Evolutionary conservation across 345 rosid species (phyloP), one percentile per base, ranked within the genome.

Genomic region (Salix exigua): DNA sequence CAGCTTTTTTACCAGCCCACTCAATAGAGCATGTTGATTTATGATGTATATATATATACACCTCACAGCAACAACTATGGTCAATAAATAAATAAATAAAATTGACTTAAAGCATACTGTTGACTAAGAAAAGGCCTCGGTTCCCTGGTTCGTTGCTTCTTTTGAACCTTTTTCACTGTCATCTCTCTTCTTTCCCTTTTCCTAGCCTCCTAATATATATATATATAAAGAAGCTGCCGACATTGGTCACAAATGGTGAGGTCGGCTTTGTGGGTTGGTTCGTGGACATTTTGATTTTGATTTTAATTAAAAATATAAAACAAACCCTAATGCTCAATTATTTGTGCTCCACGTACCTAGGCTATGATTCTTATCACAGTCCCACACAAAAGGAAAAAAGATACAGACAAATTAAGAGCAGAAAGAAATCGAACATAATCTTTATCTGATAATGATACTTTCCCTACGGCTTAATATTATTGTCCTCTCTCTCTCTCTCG

Each of bases 111-210:
- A 71, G 1, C 26, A 6, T 5, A 3, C 0, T 3, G 74, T 71
- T 51, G 74, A 71, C 74, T 19, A 11, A 2, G 8, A 50, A n/a
- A 25, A 3, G 35, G 35, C 21, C 1, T 26, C 5, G 58, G 58
- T 69, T 33, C 10, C 74, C 74, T 53, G 55, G 18, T 1, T 33
- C 31, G 35, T 71, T 71, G 55, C 74, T 71, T 33, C 63, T 53
- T 17, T 7, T 2, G 50, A 46, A 30, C 28, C 40, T 70, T 70
- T 33, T 70, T 50, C 12, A 10, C 60, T 31, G 4, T 2, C 5
- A 11, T 38, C 6, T 35, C 10, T 46, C 10, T 31, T 31, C 17
- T 61, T 38, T 16, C 7, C 37, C 44, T 72, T 44, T 61, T 26
- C 38, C 65, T 30, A 8, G 11, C 64, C 44, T 11, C 37, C 26